Base-by-base conservation (phyloP, 2,329 filamentous ascomycete genomes). In the Nothophoma quercina region DNA sequence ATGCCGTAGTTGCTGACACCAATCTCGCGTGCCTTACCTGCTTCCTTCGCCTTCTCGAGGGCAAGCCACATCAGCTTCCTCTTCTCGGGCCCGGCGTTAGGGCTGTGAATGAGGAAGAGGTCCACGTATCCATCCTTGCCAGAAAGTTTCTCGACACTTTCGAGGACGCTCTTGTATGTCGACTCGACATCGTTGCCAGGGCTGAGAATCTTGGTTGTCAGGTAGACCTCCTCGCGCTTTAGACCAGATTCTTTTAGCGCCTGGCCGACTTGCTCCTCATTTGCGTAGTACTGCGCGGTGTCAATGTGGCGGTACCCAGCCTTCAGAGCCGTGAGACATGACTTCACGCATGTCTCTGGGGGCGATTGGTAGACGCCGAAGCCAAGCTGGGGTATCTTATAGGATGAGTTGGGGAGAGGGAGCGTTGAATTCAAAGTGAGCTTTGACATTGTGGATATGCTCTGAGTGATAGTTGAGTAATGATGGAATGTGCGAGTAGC, bases 1-100 rank as follows among this genome's bases (percentile, higher is more conserved):
- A 86, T 81, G 2, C 86, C 85, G 63, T 84, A 91, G 66, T 91
- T 91, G 70, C 86, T 89, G 44, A 91, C 88, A 0, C 89, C 88
- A 63, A 91, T 90, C 29, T 81, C 81, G 72, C 80, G 85, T 33
- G 83, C 80, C 59, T 79, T 84, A 5, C 86, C 87, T 58, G 86
- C 82, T 12, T 78, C 75, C 53, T 84, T 76, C 32, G 88, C 71
- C 67, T 76, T 82, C 74, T 90, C 87, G 62, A 91, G 73, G 1
- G 85, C 86, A 54, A 78, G 75, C 87, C 88, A 91, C 69, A 90
- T 77, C 58, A 82, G 77, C 72, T 85, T 84, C 33, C 87, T 77
- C 10, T 79, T 80, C 16, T 79, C 75, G 2, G 77, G 70, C 0
- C 86, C 85, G 3, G 78, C 79, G 25, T 79, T 82, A 10, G 87